Evolutionary conservation across 208 protist species (phyloP), one percentile per base, ranked within the genome.

Genomic region (Crithidia mellificae): DNA sequence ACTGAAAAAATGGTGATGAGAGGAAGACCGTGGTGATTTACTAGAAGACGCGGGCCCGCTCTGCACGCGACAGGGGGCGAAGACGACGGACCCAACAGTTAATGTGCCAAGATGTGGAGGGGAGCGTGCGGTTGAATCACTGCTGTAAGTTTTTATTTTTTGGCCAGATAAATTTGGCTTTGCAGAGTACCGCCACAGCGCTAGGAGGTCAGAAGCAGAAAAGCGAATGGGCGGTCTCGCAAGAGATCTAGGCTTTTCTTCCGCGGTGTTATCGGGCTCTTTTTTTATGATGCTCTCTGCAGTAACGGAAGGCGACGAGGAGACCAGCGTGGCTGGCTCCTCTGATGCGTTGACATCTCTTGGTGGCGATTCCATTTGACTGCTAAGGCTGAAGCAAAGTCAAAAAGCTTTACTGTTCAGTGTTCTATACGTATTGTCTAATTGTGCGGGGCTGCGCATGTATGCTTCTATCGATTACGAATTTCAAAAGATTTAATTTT

Each of bases 51-150:
- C 11, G 0, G 46, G 34, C 24, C 25, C 47, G 46, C 62, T 63
- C 38, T 53, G 20, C 12, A 71, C 57, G 8, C 64, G 63, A 39
- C 64, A 68, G 0, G 68, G 68, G 0, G 75, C 70, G 44, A 80
- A 73, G 20, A 76, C 63, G 15, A 80, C 50, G 15, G 75, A 57
- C 32, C 68, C 70, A 54, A 80, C 47, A 43, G 44, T 47, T 22
- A 80, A 41, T 4, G 70, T 70, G 38, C 70, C 70, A 22, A 56
- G 57, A 17, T 41, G n/a, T n/a, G n/a, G 57, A 7, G 57, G 57
- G n/a, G 8, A 27, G 46, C 6, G 3, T 6, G 41, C 4, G 41
- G 8, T 17, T 12, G 41, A 46, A 46, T 17, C n/a, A n/a, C n/a
- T n/a, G n/a, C n/a, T n/a, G n/a, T n/a, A n/a, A n/a, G n/a, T n/a